Percentiles rank a stretch among this genome's conserved stretches.
Conservation (phyloP, 305 asterid species). For the Caryopteris hybrid region DNA sequence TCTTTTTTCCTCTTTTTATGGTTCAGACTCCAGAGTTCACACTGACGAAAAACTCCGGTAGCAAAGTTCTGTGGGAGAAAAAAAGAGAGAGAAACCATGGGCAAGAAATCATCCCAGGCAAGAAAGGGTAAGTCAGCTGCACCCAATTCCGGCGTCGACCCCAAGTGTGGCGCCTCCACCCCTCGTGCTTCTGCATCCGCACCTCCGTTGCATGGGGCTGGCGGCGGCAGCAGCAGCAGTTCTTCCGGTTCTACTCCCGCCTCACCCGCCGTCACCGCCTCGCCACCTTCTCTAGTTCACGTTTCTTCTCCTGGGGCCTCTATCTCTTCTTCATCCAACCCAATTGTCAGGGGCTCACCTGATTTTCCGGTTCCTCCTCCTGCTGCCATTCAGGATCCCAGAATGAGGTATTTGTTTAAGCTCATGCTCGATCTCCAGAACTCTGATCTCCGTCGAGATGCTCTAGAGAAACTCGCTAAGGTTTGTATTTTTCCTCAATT, state of each 20-base stretch:
- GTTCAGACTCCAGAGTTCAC: not conserved
- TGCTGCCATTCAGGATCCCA: not conserved
- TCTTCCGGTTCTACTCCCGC: not conserved
- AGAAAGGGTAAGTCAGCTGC: not conserved
- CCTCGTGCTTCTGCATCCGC: not conserved
- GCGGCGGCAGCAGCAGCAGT: not conserved
- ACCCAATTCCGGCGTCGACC: not conserved
- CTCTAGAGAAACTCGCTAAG: conserved; percentile 8
- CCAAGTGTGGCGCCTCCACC: not conserved
- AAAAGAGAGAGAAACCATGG: not conserved
- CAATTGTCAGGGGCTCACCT: not conserved
- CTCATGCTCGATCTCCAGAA: conserved; percentile 2
- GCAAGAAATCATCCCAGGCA: not conserved
- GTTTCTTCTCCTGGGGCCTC: not conserved
- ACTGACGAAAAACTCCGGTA: not conserved
- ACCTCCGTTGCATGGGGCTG: not conserved
- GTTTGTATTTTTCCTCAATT: not conserved
- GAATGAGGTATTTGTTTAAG: not conserved
- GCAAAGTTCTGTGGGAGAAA: not conserved
- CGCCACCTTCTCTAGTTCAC: not conserved
- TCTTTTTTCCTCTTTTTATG: not conserved
- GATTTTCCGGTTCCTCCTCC: not conserved
- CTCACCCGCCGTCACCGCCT: not conserved
- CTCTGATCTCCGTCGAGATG: not conserved
- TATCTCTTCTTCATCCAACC: not conserved